Evolutionary conservation across 2,329 filamentous ascomycete species (phyloP), one percentile per base, ranked within the genome.

Genomic region (Macrophomina phaseolina): DNA sequence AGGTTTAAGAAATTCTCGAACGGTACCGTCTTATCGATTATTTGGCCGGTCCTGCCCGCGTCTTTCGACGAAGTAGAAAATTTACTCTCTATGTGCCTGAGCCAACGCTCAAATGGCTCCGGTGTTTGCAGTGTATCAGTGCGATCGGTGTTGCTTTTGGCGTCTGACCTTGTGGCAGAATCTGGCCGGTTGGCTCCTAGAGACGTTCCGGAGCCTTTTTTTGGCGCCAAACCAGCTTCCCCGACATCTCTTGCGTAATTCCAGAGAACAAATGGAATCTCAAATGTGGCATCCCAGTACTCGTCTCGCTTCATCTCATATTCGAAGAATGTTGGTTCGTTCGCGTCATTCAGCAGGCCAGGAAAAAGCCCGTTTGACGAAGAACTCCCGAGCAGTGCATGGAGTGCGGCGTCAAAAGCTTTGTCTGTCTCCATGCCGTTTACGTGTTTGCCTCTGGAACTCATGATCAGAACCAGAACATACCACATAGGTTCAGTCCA

Each of bases 241-340:
- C 2, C 23, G 23, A 3, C 23, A 23, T 23, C 18, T 7, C 32
- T 60, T 5, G 38, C 55, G 16, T 46, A 60, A 5, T 6, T 55
- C 61, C 65, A 67, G 40, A 69, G 49, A 12, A 66, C 62, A 30
- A 64, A 64, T 1, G 68, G 55, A 6, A 69, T 40, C 34, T 69
- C 68, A 14, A 69, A 69, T 1, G 30, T 53, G 1, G 49, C 14
- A 4, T 42, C 16, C 65, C 65, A 66, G 46, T 66, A 67, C 23
- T 1, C 56, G 45, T 66, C 56, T 1, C 34, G 5, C 2, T 42
- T 1, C 9, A 5, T 28, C 12, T 46, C 23, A 1, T 64, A 28
- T 2, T 32, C 30, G 5, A 34, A 60, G 1, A 11, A 3, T 12
- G 30, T 62, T 5, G 38, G 48, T 2, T 32, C 49, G 6, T 23